Conservation (phyloP, 2,329 filamentous ascomycete species). For the Apiospora arundinis region DNA sequence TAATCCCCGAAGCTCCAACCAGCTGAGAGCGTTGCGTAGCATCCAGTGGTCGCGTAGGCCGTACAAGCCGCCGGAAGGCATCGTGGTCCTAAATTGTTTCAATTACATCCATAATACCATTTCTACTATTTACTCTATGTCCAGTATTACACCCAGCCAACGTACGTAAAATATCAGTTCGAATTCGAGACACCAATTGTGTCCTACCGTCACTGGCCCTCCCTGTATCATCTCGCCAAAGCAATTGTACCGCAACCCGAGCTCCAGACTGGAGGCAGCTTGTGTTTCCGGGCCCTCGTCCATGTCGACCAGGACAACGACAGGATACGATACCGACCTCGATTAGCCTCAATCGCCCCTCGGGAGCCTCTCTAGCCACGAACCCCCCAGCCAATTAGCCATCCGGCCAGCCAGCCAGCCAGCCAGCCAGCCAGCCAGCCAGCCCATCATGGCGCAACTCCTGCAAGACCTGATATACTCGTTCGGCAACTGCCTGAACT, state of each 20-base stretch:
- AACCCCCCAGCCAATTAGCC: not conserved
- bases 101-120: not conserved
- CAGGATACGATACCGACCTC: not conserved
- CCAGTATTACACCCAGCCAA: not conserved
- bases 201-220: not conserved
- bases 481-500: slow-evolving; percentile 92
- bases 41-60: not conserved
- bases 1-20: slow-evolving; percentile 8
- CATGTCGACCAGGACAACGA: slow-evolving; percentile 6
- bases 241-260: not conserved
- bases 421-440: not conserved
- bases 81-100: slow-evolving; percentile 7
- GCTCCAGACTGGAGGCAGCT: not conserved
- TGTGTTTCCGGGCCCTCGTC: not conserved
- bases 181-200: not conserved
- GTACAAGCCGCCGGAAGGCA: not conserved
- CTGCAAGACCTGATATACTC: slow-evolving; percentile 90
- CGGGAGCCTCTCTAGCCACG: not conserved
- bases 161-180: not conserved
- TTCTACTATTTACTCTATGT: not conserved
- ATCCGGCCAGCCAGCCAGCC: not conserved
- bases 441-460: slow-evolving; percentile 73
- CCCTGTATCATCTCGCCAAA: not conserved
- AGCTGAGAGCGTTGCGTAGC: slow-evolving; percentile 6
- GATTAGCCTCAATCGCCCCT: not conserved